Conservation (phyloP, 1,284 basidiomycete species). For the Neolentinus lepideus region DNA sequence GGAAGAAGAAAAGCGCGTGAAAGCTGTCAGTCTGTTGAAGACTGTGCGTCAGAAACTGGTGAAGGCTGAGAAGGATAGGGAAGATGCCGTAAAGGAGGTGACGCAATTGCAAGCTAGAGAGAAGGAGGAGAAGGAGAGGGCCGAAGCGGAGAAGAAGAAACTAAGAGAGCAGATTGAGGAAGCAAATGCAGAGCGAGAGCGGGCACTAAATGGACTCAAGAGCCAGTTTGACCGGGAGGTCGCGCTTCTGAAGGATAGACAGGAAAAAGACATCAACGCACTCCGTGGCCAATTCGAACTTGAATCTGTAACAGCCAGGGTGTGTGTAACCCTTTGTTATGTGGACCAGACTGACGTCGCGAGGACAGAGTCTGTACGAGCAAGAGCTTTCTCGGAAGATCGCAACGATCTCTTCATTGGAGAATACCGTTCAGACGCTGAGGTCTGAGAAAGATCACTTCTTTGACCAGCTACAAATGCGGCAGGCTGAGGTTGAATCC, state of each 20-base stretch:
- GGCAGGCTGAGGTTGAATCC: constrained; percentile 84
- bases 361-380: constrained; percentile 51
- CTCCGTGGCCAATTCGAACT: constrained; percentile 70
- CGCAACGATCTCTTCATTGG: constrained; percentile 61
- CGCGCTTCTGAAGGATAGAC: constrained; percentile 49
- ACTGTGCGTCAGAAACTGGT: constrained; percentile 89
- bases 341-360: neutral
- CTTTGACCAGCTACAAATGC: constrained; percentile 79
- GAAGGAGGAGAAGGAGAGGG: constrained; percentile 54
- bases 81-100: constrained; percentile 62
- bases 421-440: constrained; percentile 61
- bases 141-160: constrained; percentile 49
- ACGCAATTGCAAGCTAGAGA: constrained; percentile 47
- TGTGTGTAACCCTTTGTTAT: constrained; percentile 22
- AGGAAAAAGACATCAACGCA: constrained; percentile 67
- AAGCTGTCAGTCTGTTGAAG: constrained; percentile 85
- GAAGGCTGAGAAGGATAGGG: constrained; percentile 88
- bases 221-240: constrained; percentile 77
- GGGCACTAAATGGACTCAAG: constrained; percentile 56
- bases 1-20: constrained; percentile 93
- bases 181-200: constrained; percentile 62
- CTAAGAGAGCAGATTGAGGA: constrained; percentile 55
- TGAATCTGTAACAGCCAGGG: constrained; percentile 71
- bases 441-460: constrained; percentile 67
- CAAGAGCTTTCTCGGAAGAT: constrained; percentile 62